Conservation (phyloP, 331 rosid genomes). For the Malus hybrid region DNA sequence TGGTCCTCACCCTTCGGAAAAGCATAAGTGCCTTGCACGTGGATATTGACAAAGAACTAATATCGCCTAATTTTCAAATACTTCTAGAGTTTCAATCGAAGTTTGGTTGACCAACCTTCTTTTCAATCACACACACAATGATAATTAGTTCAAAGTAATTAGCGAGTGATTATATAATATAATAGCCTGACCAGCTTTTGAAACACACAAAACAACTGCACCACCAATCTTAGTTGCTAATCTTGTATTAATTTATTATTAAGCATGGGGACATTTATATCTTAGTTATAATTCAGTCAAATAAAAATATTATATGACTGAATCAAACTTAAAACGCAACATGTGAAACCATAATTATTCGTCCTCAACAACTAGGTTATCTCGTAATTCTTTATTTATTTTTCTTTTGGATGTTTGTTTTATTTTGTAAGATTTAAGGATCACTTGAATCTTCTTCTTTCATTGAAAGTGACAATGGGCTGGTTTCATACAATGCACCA, state of each 20-base stretch:
- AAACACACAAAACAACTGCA: not conserved
- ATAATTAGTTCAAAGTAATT: not conserved
- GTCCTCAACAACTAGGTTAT: no score
- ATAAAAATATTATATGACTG: no score
- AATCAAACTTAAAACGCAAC: no score
- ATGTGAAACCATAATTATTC: no score
- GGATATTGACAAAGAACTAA: no score
- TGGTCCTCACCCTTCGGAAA: no score
- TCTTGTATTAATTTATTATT: no score
- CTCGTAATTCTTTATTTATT: not conserved
- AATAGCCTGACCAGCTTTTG: slow-evolving; percentile 8
- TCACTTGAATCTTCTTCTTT: not conserved
- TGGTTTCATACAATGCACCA: slow-evolving; percentile 1
- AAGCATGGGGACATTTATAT: no score
- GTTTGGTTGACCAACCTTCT: slow-evolving; percentile 10
- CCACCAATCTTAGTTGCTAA: no score
- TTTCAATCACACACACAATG: not conserved
- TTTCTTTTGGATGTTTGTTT: not conserved
- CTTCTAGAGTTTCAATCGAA: slow-evolving; percentile 14
- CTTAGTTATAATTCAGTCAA: no score
- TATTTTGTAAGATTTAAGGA: no score
- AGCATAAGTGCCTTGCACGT: no score
- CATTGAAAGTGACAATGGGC: not conserved
- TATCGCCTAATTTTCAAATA: not conserved
- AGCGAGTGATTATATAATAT: not conserved